Conservation (phyloP, 2,329 filamentous ascomycete genomes). For the Diaporthe destruens region DNA sequence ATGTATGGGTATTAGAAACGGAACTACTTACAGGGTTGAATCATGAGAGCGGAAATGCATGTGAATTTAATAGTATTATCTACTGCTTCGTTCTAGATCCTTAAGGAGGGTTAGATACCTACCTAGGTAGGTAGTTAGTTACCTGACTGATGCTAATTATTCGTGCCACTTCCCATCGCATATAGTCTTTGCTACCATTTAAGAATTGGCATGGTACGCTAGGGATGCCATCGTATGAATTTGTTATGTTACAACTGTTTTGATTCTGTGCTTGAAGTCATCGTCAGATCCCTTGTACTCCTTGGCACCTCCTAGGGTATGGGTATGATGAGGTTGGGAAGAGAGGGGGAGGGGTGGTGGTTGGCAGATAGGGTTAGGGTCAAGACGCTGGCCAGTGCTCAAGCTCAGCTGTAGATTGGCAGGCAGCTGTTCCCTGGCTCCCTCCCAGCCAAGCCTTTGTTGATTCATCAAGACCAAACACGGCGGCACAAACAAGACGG, state of each 20-base stretch:
- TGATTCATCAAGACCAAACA: constrained; percentile 22
- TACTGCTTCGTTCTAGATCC: no score
- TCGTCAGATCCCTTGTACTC: background rate
- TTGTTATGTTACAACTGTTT: background rate
- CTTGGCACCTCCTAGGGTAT: background rate
- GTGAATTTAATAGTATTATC: background rate
- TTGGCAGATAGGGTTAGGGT: constrained; percentile 21
- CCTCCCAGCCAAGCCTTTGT: constrained; percentile 10
- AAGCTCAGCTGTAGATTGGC: background rate
- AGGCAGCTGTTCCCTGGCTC: background rate
- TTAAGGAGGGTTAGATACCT: no score
- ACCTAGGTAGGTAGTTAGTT: no score
- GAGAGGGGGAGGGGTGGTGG: no score
- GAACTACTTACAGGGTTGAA: no score
- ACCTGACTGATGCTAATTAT: no score
- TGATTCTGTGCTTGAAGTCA: background rate
- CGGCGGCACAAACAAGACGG: constrained; percentile 3
- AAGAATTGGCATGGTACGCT: no score
- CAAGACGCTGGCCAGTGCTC: background rate
- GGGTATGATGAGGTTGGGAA: no score
- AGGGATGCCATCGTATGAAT: no score
- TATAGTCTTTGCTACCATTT: background rate
- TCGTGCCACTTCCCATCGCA: no score
- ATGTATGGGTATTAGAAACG: no score
- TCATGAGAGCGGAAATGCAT: background rate